These are phyloP conservation scores for Boechera retrofracta DNA, from an alignment of 345 rosid genomes.

Conservation along the genomic window DNA sequence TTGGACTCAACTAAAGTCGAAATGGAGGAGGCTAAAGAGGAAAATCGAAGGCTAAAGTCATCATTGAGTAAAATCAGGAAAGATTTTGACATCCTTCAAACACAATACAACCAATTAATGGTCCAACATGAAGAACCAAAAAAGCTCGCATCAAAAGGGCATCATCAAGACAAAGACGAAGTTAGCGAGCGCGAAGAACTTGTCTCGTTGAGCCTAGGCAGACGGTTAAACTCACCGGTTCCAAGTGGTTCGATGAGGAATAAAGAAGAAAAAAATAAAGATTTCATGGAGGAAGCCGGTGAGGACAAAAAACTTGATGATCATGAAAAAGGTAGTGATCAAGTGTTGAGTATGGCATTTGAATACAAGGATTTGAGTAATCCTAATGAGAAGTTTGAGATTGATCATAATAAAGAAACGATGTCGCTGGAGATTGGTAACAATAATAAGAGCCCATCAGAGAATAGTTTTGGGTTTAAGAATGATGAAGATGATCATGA, in stretches of 20 bases:
- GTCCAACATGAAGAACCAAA: conserved; percentile 48
- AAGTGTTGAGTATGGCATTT: conserved; percentile 53
- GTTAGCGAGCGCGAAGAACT: conserved; percentile 58
- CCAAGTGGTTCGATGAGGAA: conserved; percentile 48
- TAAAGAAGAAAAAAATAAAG: conserved; percentile 42
- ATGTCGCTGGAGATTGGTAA: conserved; percentile 16
- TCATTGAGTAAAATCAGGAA: conserved; percentile 54
- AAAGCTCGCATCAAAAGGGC: conserved; percentile 36
- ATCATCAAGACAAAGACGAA: conserved; percentile 48
- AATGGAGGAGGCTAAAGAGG: conserved; percentile 76
- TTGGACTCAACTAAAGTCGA: conserved; percentile 71
- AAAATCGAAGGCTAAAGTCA: conserved; percentile 73
- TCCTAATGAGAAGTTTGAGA: conserved; percentile 42
- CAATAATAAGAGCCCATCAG: conserved; percentile 33
- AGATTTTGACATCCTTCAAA: conserved; percentile 71
- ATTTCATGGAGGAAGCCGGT: background rate
- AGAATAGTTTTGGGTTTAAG: conserved; percentile 42
- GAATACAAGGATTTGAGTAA: conserved; percentile 59
- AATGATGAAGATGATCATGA: conserved; percentile 40
- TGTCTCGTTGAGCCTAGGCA: conserved; percentile 78
- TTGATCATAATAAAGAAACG: conserved; percentile 29
- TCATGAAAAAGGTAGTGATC: conserved; percentile 25
- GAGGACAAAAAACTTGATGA: conserved; percentile 20
- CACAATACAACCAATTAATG: conserved; percentile 52
- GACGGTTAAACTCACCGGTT: conserved; percentile 42